Evolutionary conservation across 306 rosid species (phyloP).

Genomic region (Cucurbita argyrosperma): DNA sequence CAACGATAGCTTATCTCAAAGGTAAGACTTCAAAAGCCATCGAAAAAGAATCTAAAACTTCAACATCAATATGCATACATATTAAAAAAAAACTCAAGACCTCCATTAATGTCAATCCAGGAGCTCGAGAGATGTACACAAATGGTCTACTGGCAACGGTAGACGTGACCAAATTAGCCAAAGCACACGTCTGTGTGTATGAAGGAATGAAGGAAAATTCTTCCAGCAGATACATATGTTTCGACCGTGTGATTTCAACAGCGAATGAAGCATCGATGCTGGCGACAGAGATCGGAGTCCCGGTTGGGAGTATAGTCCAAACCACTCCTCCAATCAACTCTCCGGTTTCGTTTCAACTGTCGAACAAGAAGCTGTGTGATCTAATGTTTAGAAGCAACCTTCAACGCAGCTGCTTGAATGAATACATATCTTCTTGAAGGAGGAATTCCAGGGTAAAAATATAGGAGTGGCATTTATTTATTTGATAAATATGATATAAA

Average conservation of each 20-base stretch:
- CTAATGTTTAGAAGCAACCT: conserved; percentile 41
- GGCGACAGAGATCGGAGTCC: conserved; percentile 25
- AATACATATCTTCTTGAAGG: conserved; percentile 1
- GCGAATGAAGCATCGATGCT: conserved; percentile 37
- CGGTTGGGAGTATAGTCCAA: conserved; percentile 35
- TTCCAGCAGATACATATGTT: conserved; percentile 67
- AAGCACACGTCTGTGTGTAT: conserved; percentile 51
- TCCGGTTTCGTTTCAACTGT: conserved; percentile 20
- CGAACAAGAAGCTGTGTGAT: conserved; percentile 36
- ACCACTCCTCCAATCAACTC: background rate
- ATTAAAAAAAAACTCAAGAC: background rate
- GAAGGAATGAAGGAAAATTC: conserved; percentile 43
- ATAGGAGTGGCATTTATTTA: background rate
- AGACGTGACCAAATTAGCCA: conserved; percentile 46
- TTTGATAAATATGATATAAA: background rate
- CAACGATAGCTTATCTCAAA: conserved; percentile 85
- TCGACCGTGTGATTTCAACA: conserved; percentile 25
- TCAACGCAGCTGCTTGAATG: conserved; percentile 18
- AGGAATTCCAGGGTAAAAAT: background rate
- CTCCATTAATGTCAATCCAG: conserved; percentile 19
- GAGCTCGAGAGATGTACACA: conserved; percentile 61
- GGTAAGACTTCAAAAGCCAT: conserved; percentile 21
- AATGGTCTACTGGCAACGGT: conserved; percentile 54
- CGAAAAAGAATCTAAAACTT: background rate
- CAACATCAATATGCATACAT: background rate